Base-by-base conservation (phyloP, 2,329 filamentous ascomycete species). In the Hortaea werneckii region DNA sequence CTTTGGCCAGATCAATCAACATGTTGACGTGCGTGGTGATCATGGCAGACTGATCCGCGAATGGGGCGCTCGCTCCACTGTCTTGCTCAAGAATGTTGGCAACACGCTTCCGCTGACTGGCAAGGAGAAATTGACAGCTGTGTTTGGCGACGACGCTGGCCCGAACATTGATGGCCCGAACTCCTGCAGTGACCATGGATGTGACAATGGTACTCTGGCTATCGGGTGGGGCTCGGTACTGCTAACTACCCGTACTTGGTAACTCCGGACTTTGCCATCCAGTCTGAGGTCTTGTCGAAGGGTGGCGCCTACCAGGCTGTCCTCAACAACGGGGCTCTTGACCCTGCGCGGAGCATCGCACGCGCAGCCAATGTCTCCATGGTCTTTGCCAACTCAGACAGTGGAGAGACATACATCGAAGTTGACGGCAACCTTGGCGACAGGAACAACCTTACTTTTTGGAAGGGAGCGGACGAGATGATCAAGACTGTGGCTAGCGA, bases 361-460 rank as follows among this genome's bases (percentile, higher is more conserved):
- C 62, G 66, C n/a, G 76, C 76, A 66, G 77, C 84, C 66, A 87
- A 83, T 40, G 86, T 95, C 9, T 80, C 87, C 1, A 74, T 80
- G 6, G 62, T 79, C 51, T 89, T 83, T 72, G 80, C 82, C 68
- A 95, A 95, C 55, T 82, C 88, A 11, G 76, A 89, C 61, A 78
- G 83, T 3, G 90, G 90, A 43, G 92, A 96, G 44, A 87, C 86
- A 4, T 95, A 79, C 68, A 87, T 95, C 59, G 75, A 69, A 27
- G 78, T 94, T 1, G 89, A 89, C 51, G 83, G 80, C 44, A 95
- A 95, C 63, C 71, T 75, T 47, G 90, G 92, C 47, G 90, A 96
- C 65, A 82, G 92, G 44, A 88, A 88, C 58, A 95, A 96, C 67
- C 73, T 96, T 34, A 95, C 88, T 0, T 73, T 95, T 0, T 96